Evolutionary conservation across 1,284 basidiomycete species (phyloP).

Genomic region (Lentinula novae-zelandiae): DNA sequence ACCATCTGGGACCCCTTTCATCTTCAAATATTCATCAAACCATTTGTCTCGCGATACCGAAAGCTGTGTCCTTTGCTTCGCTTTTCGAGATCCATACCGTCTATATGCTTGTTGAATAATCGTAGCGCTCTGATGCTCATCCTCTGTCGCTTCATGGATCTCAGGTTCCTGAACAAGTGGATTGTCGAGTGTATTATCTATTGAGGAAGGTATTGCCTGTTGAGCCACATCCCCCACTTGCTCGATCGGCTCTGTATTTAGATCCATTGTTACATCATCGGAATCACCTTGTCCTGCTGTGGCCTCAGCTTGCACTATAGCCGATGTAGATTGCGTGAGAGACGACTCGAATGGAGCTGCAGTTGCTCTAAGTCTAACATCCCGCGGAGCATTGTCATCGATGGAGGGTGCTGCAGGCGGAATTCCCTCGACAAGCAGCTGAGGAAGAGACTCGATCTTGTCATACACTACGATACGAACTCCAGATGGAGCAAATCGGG

Average conservation of each 20-base stretch:
- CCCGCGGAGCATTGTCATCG: conserved; percentile 1
- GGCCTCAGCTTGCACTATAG: background rate
- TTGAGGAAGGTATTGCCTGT: background rate
- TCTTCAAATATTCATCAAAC: conserved; percentile 31
- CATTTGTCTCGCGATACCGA: conserved; percentile 23
- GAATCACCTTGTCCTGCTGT: background rate
- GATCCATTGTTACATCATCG: conserved; percentile 9
- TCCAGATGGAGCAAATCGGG: conserved; percentile 14
- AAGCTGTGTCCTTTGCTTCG: conserved; percentile 23
- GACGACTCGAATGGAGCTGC: background rate
- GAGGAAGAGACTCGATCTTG: conserved; percentile 24
- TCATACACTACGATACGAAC: conserved; percentile 31
- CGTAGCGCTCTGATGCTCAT: conserved; percentile 26
- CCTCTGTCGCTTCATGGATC: conserved; percentile 20
- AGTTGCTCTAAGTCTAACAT: background rate
- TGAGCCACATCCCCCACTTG: conserved; percentile 16
- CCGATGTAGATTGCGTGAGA: background rate
- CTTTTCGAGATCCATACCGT: conserved; percentile 21
- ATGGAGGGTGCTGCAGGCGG: background rate
- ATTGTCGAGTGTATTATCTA: background rate
- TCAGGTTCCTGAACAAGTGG: background rate
- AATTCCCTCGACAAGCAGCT: conserved; percentile 10
- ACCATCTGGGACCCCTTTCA: conserved; percentile 27
- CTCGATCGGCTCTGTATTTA: conserved; percentile 11
- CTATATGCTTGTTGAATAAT: conserved; percentile 29